These are phyloP conservation scores for Clavulina sp. DNA, from an alignment of 768 basidiomycete species.

Conservation along the genomic window DNA sequence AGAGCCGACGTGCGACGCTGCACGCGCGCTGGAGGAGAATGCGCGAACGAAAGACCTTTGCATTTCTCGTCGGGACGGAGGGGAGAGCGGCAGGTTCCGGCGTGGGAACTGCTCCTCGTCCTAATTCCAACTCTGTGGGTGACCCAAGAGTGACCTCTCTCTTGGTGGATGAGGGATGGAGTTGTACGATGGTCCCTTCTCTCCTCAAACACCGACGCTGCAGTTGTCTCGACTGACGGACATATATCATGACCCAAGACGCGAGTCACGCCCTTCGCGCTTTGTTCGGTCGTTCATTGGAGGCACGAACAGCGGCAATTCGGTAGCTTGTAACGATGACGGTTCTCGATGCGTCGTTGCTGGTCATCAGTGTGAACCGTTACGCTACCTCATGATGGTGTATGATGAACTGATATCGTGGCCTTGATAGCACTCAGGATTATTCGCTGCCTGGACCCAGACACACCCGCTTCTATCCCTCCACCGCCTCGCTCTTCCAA, in stretches of 20 bases:
- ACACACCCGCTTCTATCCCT: background rate
- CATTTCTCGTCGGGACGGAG: no score
- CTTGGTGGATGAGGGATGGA: no score
- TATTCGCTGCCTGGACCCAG: slow-evolving; percentile 5
- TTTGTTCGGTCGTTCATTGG: slow-evolving; percentile 7
- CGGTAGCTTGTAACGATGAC: slow-evolving; percentile 4
- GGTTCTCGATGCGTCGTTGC: slow-evolving; percentile 7
- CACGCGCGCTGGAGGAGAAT: background rate
- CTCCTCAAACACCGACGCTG: no score
- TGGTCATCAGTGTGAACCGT: slow-evolving; percentile 8
- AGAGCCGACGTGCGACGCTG: background rate
- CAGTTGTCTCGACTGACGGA: no score
- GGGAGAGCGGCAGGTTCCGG: no score
- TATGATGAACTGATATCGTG: background rate
- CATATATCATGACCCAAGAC: slow-evolving; percentile 10
- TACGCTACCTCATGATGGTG: background rate
- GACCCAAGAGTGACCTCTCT: no score
- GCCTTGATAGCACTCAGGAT: slow-evolving; percentile 5
- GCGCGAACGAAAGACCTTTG: background rate
- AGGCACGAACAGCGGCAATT: background rate
- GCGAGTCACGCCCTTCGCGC: slow-evolving; percentile 4
- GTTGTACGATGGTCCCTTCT: no score
- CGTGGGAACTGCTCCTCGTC: no score
- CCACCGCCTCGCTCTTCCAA: background rate
- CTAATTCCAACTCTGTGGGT: no score